Base-by-base conservation (phyloP, 1,284 basidiomycete genomes). In the Leccinum angustisporum region DNA sequence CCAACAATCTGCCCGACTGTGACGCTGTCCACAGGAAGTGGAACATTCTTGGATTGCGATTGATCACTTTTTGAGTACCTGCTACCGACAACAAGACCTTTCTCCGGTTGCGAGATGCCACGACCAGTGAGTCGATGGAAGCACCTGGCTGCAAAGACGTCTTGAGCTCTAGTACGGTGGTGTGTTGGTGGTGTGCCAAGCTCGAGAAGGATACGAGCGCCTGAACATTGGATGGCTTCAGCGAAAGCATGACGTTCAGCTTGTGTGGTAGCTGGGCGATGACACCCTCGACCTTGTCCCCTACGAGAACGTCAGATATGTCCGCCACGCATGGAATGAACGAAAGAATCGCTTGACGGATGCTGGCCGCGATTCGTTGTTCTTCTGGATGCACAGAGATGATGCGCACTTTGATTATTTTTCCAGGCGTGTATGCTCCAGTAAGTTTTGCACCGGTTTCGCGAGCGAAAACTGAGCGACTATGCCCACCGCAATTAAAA, bases 51-150 rank as follows among this genome's bases (percentile, higher is more conserved):
- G 2, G 80, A 72, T 4, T 81, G 63, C 2, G 80, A 72, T 4
- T 81, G 63, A n/a, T 80, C 67, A 21, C 75, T 72, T 71, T 84
- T 86, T 4, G 86, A 86, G 66, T 83, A 84, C 63, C 87, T 90
- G 63, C 90, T 90, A 54, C 97, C 91, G 63, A 98, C 90, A 61
- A 98, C 90, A 61, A 98, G 82, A 13, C 89, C 88, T 68, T 94
- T 95, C 67, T 93, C 94, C 1, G 86, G 80, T 95, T 95, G 69
- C 94, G 91, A n/a, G 93, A 91, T 27, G 95, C 91, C 18, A 99
- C 92, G 4, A 93, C 86, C 5, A 99, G 81, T 55, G 92, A 88
- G 13, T 88, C 80, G 25, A 99, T 76, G 65, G 82, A 81, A 58
- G 95, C 90, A 16, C 92, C 93, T 43, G 81, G 78, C 68, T 90